phyloP scores from a whole-genome alignment of 1,284 basidiomycete species.

The Ceratobasidium sp. region DNA sequence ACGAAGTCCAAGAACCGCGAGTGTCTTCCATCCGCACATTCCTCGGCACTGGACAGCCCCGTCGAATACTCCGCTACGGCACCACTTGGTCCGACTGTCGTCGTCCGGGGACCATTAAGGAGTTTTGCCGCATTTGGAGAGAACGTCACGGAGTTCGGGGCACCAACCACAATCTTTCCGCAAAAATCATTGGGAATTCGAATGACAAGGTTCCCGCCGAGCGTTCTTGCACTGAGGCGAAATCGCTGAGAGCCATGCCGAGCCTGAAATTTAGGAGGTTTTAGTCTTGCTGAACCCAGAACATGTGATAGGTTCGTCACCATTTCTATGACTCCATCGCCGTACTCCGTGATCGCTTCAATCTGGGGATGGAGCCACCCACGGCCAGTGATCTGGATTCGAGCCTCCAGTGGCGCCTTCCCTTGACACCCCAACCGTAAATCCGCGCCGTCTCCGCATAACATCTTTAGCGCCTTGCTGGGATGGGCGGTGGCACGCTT shows the following conservation, averaged over 20 bases:
- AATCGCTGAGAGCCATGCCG: constrained; percentile 39
- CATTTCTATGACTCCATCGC: constrained; percentile 28
- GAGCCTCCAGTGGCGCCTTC: constrained; percentile 25
- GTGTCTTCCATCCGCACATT: constrained; percentile 2
- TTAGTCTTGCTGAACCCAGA: neutral
- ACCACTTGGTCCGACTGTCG: constrained; percentile 20
- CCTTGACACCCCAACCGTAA: constrained; percentile 16
- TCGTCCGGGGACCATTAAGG: constrained; percentile 21
- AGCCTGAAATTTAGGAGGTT: constrained; percentile 9
- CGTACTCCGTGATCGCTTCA: constrained; percentile 30
- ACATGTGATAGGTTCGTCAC: constrained; percentile 12
- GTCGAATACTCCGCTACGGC: constrained; percentile 30
- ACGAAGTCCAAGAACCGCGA: constrained; percentile 20
- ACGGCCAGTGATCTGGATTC: constrained; percentile 36
- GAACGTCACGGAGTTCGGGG: constrained; percentile 25
- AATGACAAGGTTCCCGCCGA: constrained; percentile 24
- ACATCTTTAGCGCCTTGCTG: constrained; percentile 30
- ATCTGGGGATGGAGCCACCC: constrained; percentile 29
- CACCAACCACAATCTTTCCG: constrained; percentile 11
- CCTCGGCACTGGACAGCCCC: neutral
- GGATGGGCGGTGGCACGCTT: constrained; percentile 10
- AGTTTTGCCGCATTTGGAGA: constrained; percentile 25
- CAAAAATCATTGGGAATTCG: constrained; percentile 30
- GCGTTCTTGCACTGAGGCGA: constrained; percentile 32
- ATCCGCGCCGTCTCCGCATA: constrained; percentile 14